Base-by-base conservation (phyloP, 345 rosid species). In the Eutrema yunnanense region DNA sequence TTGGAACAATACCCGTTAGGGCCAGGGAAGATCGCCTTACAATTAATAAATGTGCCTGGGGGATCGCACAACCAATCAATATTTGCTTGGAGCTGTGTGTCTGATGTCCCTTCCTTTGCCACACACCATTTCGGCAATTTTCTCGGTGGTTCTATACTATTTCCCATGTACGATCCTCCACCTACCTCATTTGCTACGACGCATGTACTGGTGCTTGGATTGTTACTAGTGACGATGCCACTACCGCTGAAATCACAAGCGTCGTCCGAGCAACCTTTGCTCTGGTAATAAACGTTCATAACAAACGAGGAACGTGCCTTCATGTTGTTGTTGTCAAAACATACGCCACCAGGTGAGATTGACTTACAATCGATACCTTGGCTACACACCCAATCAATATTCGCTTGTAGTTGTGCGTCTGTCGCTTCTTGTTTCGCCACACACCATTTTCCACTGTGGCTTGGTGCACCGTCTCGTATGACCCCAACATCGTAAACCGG, bases 281-380 rank as follows among this genome's bases (percentile, higher is more conserved):
- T 89, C 82, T 89, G 90, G 48, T 87, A 91, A 26, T 85, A 89
- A 65, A 88, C 84, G 69, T 89, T 87, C 80, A 89, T 87, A 0
- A 92, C 88, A 19, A 81, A 91, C 6, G 96, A 82, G 0, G 97
- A 87, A 67, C 87, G 93, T 2, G 92, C 87, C 67, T 62, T 83
- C 0, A 86, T 32, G 0, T 84, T 77, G 62, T 84, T 79, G 1
- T 92, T 90, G 36, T 67, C 42, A 16, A 72, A 87, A 54, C 97
- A 91, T 57, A 82, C 69, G 22, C 88, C 79, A 6, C 86, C 93
- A 0, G 73, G 73, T 44, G 89, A 92, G 49, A 91, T 89, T 64
- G 86, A 82, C 8, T 73, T 76, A 83, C 96, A 91, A 33, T 91
- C 97, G 8, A 90, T 91, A 27, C 92, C 97, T 67, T 87, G 82